These are phyloP conservation scores for Talaromyces sp. DNA, from an alignment of 2,329 filamentous ascomycete genomes.

Conservation along the genomic window DNA sequence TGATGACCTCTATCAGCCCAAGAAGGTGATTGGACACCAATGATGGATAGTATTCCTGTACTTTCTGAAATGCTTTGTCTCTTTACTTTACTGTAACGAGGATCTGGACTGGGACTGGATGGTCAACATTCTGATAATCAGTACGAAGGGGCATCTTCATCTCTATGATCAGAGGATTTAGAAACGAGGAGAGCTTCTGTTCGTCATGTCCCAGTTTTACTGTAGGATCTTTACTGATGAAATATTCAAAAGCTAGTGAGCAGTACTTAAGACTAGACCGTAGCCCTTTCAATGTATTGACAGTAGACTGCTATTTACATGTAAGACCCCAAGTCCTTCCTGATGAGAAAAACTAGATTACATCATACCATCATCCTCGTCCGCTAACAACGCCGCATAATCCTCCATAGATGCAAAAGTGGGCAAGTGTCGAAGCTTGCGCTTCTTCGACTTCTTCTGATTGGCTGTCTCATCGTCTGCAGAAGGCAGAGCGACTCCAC, in stretches of 20 bases:
- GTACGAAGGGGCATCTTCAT: not conserved
- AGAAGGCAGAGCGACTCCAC: constrained; percentile 40
- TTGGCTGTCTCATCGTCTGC: constrained; percentile 40
- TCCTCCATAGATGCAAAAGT: constrained; percentile 93
- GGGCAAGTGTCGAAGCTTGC: constrained; percentile 83
- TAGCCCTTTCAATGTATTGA: not conserved
- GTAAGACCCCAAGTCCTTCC: constrained; percentile 5
- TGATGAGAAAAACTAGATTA: constrained; percentile 22
- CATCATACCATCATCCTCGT: constrained; percentile 58
- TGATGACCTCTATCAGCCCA: not conserved
- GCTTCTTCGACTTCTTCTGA: constrained; percentile 60
- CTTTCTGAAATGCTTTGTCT: not conserved
- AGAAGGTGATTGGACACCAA: not conserved
- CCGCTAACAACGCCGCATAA: constrained; percentile 79
- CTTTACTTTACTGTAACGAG: not conserved
- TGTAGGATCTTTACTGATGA: not conserved
- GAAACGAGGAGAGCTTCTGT: not conserved
- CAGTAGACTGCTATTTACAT: constrained; percentile 4
- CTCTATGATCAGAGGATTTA: not conserved
- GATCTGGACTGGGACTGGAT: not conserved
- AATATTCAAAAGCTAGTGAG: not conserved
- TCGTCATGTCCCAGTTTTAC: not conserved
- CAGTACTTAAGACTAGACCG: not conserved
- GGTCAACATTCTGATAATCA: not conserved
- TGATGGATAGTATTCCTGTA: not conserved